These are phyloP conservation scores for Gossypium rotundifolium DNA, from an alignment of 345 rosid genomes.

Conservation along the genomic window DNA sequence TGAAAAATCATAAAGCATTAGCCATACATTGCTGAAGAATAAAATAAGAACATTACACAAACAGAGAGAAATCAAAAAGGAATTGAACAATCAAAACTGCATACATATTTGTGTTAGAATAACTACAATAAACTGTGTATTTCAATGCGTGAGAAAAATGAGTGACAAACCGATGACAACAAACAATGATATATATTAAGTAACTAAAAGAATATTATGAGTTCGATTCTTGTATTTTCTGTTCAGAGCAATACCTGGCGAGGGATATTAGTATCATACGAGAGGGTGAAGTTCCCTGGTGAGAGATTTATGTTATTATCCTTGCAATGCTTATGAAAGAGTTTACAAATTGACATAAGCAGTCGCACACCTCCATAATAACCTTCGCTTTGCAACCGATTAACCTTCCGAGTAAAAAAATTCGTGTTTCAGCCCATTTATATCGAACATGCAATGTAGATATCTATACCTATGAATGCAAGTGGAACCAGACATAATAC, in stretches of 20 bases:
- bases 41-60: background rate
- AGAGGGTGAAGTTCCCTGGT: conserved; percentile 48
- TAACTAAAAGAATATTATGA: background rate
- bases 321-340: conserved; percentile 50
- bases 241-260: conserved; percentile 55
- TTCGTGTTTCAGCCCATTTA: background rate
- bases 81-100: conserved; percentile 1
- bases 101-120: background rate
- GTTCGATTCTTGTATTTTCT: background rate
- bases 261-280: conserved; percentile 89
- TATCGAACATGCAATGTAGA: background rate
- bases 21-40: background rate
- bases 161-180: background rate
- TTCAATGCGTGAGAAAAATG: background rate
- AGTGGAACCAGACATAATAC: background rate
- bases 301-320: conserved; percentile 52
- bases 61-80: background rate
- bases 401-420: conserved; percentile 32
- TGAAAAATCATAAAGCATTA: conserved; percentile 34
- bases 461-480: background rate
- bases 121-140: background rate
- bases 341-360: conserved; percentile 84
- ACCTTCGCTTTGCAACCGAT: conserved; percentile 75
- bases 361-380: conserved; percentile 89
- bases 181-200: background rate